phyloP scores from a whole-genome alignment of 2,329 filamentous ascomycete genomes.

The Mycosphaerelloides madeirae region DNA sequence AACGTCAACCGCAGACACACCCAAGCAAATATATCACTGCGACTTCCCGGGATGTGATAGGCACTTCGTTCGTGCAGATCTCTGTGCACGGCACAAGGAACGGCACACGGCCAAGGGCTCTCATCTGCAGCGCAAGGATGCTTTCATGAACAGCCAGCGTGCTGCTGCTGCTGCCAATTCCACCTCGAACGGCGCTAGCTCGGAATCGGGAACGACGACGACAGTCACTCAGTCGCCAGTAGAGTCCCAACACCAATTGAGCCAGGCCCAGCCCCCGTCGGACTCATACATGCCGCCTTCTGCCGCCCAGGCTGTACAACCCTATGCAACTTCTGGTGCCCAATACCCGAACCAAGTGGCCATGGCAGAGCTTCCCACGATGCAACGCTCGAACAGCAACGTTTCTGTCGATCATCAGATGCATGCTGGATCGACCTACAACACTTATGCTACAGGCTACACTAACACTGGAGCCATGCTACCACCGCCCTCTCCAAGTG shows the following conservation, averaged over 20 bases:
- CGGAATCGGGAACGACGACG: constrained; percentile 10
- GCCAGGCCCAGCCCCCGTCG: constrained; percentile 8
- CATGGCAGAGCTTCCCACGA: constrained; percentile 6
- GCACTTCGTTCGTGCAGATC: constrained; percentile 86
- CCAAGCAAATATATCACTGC: constrained; percentile 91
- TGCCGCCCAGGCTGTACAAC: constrained; percentile 7
- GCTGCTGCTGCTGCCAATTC: constrained; percentile 7
- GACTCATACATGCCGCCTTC: constrained; percentile 11
- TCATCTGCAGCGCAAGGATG: constrained; percentile 69
- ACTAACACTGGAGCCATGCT: constrained; percentile 5
- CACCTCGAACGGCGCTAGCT: constrained; percentile 1
- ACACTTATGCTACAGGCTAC: constrained; percentile 10
- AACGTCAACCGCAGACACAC: constrained; percentile 60
- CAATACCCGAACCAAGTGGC: constrained; percentile 9
- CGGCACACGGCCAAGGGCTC: constrained; percentile 60
- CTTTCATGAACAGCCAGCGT: constrained; percentile 48
- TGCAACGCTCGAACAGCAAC: constrained; percentile 4
- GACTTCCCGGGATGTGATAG: constrained; percentile 87
- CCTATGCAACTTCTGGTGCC: constrained; percentile 10
- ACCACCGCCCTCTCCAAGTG: constrained; percentile 13
- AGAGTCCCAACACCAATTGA: constrained; percentile 16
- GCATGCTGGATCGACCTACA: constrained; percentile 9
- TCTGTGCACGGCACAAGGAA: constrained; percentile 65
- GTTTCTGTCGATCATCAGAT: constrained; percentile 6
- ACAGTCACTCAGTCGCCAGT: constrained; percentile 20